These are phyloP conservation scores for Neurospora tetrasperma DNA, from an alignment of 495 filamentous ascomycete genomes.

Conservation along the genomic window DNA sequence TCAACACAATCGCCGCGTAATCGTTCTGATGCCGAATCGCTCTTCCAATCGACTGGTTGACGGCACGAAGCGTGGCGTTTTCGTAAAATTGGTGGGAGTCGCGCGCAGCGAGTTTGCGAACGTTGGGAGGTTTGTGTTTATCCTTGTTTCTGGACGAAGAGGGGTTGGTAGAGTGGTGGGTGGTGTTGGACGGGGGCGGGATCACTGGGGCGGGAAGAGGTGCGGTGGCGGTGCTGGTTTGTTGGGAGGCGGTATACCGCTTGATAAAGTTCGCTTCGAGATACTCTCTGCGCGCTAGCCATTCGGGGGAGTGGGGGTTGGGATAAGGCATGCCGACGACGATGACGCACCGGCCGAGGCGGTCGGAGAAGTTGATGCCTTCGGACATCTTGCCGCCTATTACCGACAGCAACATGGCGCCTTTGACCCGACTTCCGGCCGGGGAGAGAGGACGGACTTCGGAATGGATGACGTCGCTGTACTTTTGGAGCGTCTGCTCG, in stretches of 20 bases:
- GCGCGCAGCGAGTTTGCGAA: neutral
- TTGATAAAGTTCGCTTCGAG: conserved; percentile 58
- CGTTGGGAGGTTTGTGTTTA: neutral
- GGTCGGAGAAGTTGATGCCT: conserved; percentile 96
- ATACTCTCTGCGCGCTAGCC: conserved; percentile 84
- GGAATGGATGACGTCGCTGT: conserved; percentile 55
- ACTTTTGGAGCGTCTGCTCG: conserved; percentile 62
- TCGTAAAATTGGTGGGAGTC: conserved; percentile 59
- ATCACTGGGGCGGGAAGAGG: conserved; percentile 34
- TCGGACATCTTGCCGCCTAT: conserved; percentile 91
- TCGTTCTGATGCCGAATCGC: conserved; percentile 83
- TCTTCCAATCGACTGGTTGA: conserved; percentile 91
- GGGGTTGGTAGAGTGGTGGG: neutral
- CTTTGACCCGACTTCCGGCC: conserved; percentile 20
- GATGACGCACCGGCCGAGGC: conserved; percentile 76
- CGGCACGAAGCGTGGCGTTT: conserved; percentile 91
- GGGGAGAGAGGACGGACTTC: neutral
- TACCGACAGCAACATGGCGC: conserved; percentile 83
- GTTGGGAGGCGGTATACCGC: conserved; percentile 23
- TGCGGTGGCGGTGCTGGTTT: neutral
- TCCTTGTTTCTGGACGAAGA: neutral
- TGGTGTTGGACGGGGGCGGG: neutral
- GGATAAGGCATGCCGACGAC: conserved; percentile 90
- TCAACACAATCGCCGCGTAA: conserved; percentile 80
- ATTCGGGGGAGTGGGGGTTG: conserved; percentile 79